phyloP scores from a whole-genome alignment of 1,139 yeast species.

The Pichia sp. region DNA sequence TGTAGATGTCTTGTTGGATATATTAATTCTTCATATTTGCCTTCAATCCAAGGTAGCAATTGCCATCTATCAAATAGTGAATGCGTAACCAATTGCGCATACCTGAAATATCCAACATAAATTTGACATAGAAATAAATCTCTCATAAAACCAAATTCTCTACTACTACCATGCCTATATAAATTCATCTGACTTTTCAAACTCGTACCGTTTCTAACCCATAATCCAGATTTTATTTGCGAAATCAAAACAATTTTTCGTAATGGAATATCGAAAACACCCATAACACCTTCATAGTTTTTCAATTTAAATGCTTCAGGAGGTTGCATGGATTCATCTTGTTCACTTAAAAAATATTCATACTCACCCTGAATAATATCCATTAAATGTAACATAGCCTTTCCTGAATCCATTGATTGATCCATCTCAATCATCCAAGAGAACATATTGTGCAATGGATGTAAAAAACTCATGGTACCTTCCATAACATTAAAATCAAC shows the following conservation, averaged over 20 bases:
- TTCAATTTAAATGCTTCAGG: not conserved
- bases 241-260: slow-evolving; percentile 58
- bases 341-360: slow-evolving; percentile 13
- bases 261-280: slow-evolving; percentile 67
- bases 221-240: slow-evolving; percentile 51
- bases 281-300: slow-evolving; percentile 24
- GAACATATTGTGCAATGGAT: slow-evolving; percentile 71
- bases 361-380: slow-evolving; percentile 19
- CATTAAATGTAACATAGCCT: slow-evolving; percentile 16
- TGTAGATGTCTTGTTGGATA: slow-evolving; percentile 36
- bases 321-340: not conserved
- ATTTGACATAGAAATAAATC: slow-evolving; percentile 72
- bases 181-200: slow-evolving; percentile 73
- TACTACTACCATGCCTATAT: slow-evolving; percentile 71
- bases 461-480: slow-evolving; percentile 63
- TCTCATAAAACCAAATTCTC: slow-evolving; percentile 77
- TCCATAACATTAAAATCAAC: slow-evolving; percentile 37
- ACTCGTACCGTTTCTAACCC: slow-evolving; percentile 67
- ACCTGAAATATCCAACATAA: slow-evolving; percentile 45
- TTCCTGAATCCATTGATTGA: slow-evolving; percentile 28
- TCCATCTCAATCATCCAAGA: slow-evolving; percentile 62
- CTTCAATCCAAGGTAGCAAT: slow-evolving; percentile 44
- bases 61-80: slow-evolving; percentile 70
- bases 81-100: slow-evolving; percentile 52
- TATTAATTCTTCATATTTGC: slow-evolving; percentile 34